Base-by-base conservation (phyloP, 192 early-diverging fungal genomes). In the Lunasporangiospora selenospora region DNA sequence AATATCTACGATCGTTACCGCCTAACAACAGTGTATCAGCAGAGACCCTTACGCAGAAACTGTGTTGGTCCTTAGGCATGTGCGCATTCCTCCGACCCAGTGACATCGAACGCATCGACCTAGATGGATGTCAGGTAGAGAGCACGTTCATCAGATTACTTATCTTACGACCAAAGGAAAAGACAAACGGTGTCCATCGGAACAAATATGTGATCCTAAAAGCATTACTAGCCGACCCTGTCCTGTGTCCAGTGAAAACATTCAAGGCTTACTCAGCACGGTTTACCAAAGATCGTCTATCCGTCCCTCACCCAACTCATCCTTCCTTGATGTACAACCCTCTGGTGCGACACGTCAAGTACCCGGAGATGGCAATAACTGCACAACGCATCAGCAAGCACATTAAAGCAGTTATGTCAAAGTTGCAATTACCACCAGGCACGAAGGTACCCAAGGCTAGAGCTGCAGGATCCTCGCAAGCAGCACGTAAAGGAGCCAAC, bases 71-170 rank as follows among this genome's bases (percentile, higher is more conserved):
- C 3, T 24, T 46, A 1, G 57, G 31, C 12, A 46, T 46, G 18
- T 58, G 57, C 11, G 44, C 50, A 24, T 58, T 58, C 42, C 57
- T 58, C 9, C 21, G 24, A 19, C 44, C 44, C 12, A 45, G 44
- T 29, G 57, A 58, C 33, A 58, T 58, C 8, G 57, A 6, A 5
- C 27, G 57, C 18, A 58, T 58, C 31, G 44, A 58, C 34, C 7
- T 48, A 16, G 7, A 45, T 15, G 27, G 47, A 1, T 31, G 33
- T 48, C 10, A 23, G 11, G 1, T 24, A 5, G 18, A 15, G 3
- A 23, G n/a, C n/a, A n/a, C n/a, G n/a, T n/a, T n/a, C n/a, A n/a
- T n/a, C n/a, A n/a, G n/a, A n/a, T n/a, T n/a, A n/a, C n/a, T n/a
- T n/a, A n/a, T 31, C 4, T 30, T 46, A n/a, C 2, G 24, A 43